Percentiles rank a stretch among this genome's conserved stretches.
phyloP scores from a whole-genome alignment of 768 basidiomycete genomes.

The Gymnopilus junonius region DNA sequence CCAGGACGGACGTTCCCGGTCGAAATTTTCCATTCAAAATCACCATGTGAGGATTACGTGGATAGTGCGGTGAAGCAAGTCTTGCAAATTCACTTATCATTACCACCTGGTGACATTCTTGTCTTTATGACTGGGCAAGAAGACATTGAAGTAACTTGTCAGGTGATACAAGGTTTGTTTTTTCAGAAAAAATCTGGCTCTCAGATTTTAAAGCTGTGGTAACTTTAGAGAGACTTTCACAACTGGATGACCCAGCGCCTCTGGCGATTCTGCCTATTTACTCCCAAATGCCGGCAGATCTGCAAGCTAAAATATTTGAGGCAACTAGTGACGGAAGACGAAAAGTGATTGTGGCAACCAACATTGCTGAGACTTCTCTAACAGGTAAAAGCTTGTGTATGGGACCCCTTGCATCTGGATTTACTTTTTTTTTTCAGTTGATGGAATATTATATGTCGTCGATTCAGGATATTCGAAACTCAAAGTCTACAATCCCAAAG shows the following conservation, averaged over 20 bases:
- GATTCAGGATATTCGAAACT: constrained; percentile 97
- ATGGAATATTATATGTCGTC: constrained; percentile 96
- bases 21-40: constrained; percentile 94
- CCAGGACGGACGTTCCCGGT: constrained; percentile 94
- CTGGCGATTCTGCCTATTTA: constrained; percentile 97
- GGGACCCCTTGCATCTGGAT: constrained; percentile 10
- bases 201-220: no score
- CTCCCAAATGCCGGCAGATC: constrained; percentile 99
- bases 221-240: constrained; percentile 88
- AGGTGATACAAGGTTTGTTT: constrained; percentile 80
- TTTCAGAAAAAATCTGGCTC: no score
- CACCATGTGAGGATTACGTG: constrained; percentile 99
- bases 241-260: constrained; percentile 88
- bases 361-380: constrained; percentile 97
- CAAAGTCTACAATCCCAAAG: constrained; percentile 98
- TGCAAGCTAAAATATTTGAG: constrained; percentile 98
- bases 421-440: constrained; percentile 56
- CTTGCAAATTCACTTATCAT: constrained; percentile 92
- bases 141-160: constrained; percentile 97
- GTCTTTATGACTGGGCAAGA: constrained; percentile 99
- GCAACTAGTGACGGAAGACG: constrained; percentile 92
- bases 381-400: constrained; percentile 61
- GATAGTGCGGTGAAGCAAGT: constrained; percentile 98
- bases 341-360: constrained; percentile 98
- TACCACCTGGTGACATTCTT: constrained; percentile 91